A percentile compares a stretch with the other conserved stretches of the same genome.
These are phyloP conservation scores for Trichoderma aggressivum DNA, from an alignment of 2,329 filamentous ascomycete genomes.

Conservation along the genomic window DNA sequence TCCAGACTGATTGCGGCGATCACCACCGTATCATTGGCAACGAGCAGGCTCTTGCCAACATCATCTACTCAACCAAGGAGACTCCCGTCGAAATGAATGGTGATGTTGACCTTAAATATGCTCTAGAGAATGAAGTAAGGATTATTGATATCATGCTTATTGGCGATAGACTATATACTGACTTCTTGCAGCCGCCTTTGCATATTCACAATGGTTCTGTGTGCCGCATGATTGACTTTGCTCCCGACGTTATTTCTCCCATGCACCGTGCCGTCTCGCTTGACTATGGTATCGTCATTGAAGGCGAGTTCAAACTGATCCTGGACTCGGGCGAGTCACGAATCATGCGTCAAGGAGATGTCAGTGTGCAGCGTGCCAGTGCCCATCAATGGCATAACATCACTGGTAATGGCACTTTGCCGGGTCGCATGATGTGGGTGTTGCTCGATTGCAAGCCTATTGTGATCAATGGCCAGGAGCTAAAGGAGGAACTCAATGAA, in stretches of 20 bases:
- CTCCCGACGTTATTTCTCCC: slow-evolving; percentile 34
- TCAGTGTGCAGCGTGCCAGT: slow-evolving; percentile 53
- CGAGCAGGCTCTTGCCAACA: slow-evolving; percentile 28
- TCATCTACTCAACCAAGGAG: slow-evolving; percentile 29
- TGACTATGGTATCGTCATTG: slow-evolving; percentile 54
- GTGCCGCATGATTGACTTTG: slow-evolving; percentile 48
- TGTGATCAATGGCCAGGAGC: slow-evolving; percentile 1
- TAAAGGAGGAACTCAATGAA: slow-evolving; percentile 6
- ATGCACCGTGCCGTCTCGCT: slow-evolving; percentile 54
- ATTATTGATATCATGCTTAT: too few relatives aligned
- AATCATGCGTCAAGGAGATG: slow-evolving; percentile 47
- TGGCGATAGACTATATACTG: neutral
- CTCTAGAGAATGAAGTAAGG: slow-evolving; percentile 18
- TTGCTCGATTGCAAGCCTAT: slow-evolving; percentile 13
- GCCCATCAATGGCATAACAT: slow-evolving; percentile 13
- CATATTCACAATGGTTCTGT: slow-evolving; percentile 36
- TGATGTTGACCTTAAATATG: slow-evolving; percentile 24
- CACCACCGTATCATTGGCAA: slow-evolving; percentile 28
- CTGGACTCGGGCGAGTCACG: slow-evolving; percentile 50
- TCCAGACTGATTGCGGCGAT: slow-evolving; percentile 28
- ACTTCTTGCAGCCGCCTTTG: neutral
- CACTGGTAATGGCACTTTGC: neutral
- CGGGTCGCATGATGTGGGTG: slow-evolving; percentile 14
- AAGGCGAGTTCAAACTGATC: slow-evolving; percentile 50
- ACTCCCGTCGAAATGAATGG: slow-evolving; percentile 26